Conservation (phyloP, 1,284 basidiomycete species). For the Kalmanozyma brasiliensis region DNA sequence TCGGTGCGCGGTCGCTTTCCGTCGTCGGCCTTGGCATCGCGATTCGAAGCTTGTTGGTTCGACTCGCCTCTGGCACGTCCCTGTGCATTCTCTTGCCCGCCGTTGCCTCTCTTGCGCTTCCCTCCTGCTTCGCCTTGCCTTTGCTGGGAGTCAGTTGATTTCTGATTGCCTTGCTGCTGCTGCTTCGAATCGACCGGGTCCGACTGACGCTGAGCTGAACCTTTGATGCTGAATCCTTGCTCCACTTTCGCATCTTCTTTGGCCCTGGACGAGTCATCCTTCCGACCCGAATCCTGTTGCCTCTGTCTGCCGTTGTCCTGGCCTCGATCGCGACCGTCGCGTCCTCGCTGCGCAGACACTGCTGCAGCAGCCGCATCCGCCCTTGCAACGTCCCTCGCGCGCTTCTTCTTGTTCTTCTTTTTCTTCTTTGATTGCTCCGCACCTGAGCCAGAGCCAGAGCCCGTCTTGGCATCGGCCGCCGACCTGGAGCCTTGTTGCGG, state of each 20-base stretch:
- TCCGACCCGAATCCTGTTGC: slow-evolving; percentile 6
- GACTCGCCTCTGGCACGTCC: neutral
- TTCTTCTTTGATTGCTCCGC: slow-evolving; percentile 15
- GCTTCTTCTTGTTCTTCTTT: slow-evolving; percentile 25
- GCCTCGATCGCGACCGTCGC: slow-evolving; percentile 1
- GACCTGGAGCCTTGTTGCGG: neutral
- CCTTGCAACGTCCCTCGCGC: slow-evolving; percentile 17
- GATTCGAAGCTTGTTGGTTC: slow-evolving; percentile 4
- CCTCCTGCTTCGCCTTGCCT: slow-evolving; percentile 10
- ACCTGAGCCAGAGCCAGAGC: neutral
- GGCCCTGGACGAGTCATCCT: neutral
- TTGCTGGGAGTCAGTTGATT: neutral
- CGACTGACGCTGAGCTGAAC: slow-evolving; percentile 28
- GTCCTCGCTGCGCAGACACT: slow-evolving; percentile 9
- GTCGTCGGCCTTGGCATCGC: slow-evolving; percentile 2
- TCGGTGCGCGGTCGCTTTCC: slow-evolving; percentile 20
- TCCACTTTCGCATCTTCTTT: neutral
- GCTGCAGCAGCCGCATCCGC: slow-evolving; percentile 8
- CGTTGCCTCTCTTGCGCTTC: slow-evolving; percentile 31
- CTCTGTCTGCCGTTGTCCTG: neutral
- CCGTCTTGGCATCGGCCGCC: neutral
- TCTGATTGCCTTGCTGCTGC: slow-evolving; percentile 2
- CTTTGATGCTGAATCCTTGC: slow-evolving; percentile 46
- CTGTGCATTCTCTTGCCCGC: neutral
- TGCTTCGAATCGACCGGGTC: slow-evolving; percentile 9